A percentile compares a stretch with the other conserved stretches of the same genome.
phyloP scores from a whole-genome alignment of 1,284 basidiomycete species.

The Wolfiporia cocos region DNA sequence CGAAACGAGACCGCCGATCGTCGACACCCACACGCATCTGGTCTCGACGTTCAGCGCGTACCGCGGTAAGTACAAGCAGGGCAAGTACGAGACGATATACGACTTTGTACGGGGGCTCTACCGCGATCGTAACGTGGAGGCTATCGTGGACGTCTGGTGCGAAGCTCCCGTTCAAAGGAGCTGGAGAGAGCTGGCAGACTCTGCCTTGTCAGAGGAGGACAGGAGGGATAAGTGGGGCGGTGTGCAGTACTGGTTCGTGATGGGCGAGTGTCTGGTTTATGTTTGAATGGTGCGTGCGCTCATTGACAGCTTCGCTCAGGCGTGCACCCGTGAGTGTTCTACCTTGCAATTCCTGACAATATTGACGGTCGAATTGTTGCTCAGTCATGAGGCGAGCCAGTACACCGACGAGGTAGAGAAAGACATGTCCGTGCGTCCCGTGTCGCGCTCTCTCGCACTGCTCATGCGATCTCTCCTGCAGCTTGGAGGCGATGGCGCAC shows the following conservation, averaged over 20 bases:
- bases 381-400: conserved; percentile 62
- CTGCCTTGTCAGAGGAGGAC: conserved; percentile 47
- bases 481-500: conserved; percentile 69
- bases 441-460: conserved; percentile 1
- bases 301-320: conserved; percentile 30
- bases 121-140: conserved; percentile 45
- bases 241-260: conserved; percentile 70
- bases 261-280: conserved; percentile 42
- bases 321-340: conserved; percentile 65
- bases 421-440: conserved; percentile 46
- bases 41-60: conserved; percentile 64
- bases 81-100: conserved; percentile 44
- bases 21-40: conserved; percentile 80
- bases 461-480: conserved; percentile 25
- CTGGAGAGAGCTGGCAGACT: conserved; percentile 72
- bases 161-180: conserved; percentile 57
- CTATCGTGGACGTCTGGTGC: conserved; percentile 80
- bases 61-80: conserved; percentile 48
- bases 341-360: too few species aligned
- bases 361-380: too few species aligned
- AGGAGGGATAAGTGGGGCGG: conserved; percentile 51
- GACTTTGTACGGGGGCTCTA: conserved; percentile 66
- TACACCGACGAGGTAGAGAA: conserved; percentile 66
- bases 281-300: background rate
- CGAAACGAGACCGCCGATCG: conserved; percentile 33